Evolutionary conservation across 2,329 filamentous ascomycete species (phyloP), one percentile per base, ranked within the genome.

Genomic region (Raffaelea deltoideospora): DNA sequence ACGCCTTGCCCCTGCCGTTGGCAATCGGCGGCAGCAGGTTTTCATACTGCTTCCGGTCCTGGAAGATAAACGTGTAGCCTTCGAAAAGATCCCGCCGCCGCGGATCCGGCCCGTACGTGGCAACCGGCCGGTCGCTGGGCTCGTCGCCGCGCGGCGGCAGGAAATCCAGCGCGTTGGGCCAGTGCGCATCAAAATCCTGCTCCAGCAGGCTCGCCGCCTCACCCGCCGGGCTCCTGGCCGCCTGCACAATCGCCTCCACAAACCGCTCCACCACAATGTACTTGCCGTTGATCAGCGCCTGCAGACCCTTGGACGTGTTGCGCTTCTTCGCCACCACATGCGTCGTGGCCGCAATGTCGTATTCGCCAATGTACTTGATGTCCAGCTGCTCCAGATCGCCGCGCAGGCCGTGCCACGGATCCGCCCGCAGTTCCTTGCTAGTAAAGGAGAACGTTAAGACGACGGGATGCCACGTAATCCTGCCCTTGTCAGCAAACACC

Each of bases 321-420:
- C 90, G 72, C 57, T 93, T 95, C 53, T 76, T 82, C 8, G 84
- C 77, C 24, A 96, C 76, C 10, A 93, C 80, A 55, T 96, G 87
- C 0, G 88, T 94, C 0, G 88, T 95, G 21, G 69, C 60, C 14
- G 62, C 67, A 20, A 68, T 60, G 19, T 81, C 60, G 54, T 85
- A 95, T 4, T 86, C 77, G 31, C 72, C 65, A 13, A 81, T 62
- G 13, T 85, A 77, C 55, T 95, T 96, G 55, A 96, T 78, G 51
- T 94, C 90, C n/a, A 93, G 66, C 31, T 78, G 72, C 52, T 92
- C 85, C 15, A 96, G 70, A 37, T 68, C 68, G 23, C 69, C 60
- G 43, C 72, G 72, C 20, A 86, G 67, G 15, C 62, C 61, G 2
- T 63, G 58, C 37, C 87, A 63, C 2, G 78, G 73, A 47, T 79